Base-by-base conservation (phyloP, 768 basidiomycete species). In the Amanita subjunquillea region DNA sequence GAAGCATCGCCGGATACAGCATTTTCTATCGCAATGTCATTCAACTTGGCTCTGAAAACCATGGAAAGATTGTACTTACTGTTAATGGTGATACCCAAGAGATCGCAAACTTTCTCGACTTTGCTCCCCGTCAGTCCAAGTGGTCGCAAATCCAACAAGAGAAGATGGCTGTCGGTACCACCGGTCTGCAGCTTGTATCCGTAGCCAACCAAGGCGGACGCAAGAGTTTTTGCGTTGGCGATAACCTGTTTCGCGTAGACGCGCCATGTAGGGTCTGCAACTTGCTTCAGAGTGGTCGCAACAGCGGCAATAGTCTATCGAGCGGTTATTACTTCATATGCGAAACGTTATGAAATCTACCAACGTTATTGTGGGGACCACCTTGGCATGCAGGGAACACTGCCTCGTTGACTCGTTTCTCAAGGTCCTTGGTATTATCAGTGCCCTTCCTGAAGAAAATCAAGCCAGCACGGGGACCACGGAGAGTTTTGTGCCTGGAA, bases 381-480 rank as follows among this genome's bases (percentile, higher is more conserved):
- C 96, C 96, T 72, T 98, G 96, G 79, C 96, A 98, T 34, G 96
- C 95, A 53, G 96, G 96, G 84, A 99, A 99, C 57, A 99, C 95
- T 47, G 96, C 94, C 39, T 95, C 90, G 67, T 98, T 98, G 62
- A 99, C 83, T 54, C 94, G 87, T 70, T 91, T 91, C 78, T 97
- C 96, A 42, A 99, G 80, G 60, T 98, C 95, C 61, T 80, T 71
- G 25, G 81, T 71, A 55, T 83, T 77, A 63, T 87, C 80, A 60
- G 83, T 82, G 66, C 95, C 92, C 71, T 87, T 96, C 69, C 88
- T 82, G 85, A 95, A 99, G 80, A 99, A 99, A 74, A 99, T 88
- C 56, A 99, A 74, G 67, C 96, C 96, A 48, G 95, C 96, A 59
- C 96, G 87, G 52, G 96, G 94, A 48, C 96, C 96, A 63, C 96